These are phyloP conservation scores for Fusarium sp. DNA, from an alignment of 2,329 filamentous ascomycete genomes.

Conservation along the genomic window DNA sequence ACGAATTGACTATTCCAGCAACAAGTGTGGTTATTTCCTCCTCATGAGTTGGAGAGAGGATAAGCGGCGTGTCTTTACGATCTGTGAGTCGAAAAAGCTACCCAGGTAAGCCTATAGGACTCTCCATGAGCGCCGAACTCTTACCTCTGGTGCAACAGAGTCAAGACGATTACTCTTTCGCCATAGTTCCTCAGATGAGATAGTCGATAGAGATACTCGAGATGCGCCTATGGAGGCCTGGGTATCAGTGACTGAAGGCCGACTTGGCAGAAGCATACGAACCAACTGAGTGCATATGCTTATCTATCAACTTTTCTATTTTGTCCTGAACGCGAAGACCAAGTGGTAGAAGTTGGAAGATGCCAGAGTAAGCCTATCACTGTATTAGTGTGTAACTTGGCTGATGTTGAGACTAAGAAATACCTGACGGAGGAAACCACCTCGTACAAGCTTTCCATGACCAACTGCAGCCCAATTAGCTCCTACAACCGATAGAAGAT, in stretches of 20 bases:
- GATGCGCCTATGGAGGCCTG: slow-evolving; percentile 72
- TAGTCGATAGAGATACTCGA: slow-evolving; percentile 83
- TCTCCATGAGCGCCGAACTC: neutral
- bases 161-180: slow-evolving; percentile 83
- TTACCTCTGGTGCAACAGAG: slow-evolving; percentile 77
- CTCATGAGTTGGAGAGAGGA: slow-evolving; percentile 94
- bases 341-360: slow-evolving; percentile 92
- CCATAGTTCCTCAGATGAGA: slow-evolving; percentile 90
- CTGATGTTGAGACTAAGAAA: slow-evolving; percentile 38
- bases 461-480: slow-evolving; percentile 62
- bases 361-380: slow-evolving; percentile 80
- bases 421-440: slow-evolving; percentile 81
- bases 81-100: slow-evolving; percentile 86
- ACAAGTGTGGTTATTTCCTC: slow-evolving; percentile 94
- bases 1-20: slow-evolving; percentile 78
- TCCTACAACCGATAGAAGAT: neutral
- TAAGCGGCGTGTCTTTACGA: slow-evolving; percentile 78
- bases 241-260: slow-evolving; percentile 16
- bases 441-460: slow-evolving; percentile 75
- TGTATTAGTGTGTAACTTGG: neutral
- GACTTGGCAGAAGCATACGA: slow-evolving; percentile 25
- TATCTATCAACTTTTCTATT: slow-evolving; percentile 85
- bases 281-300: slow-evolving; percentile 86
- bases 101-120: slow-evolving; percentile 40
- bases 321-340: slow-evolving; percentile 91